Evolutionary conservation across 2,329 filamentous ascomycete genomes (phyloP), one percentile per base, ranked within the genome.

Genomic region (Exophiala oligosperma): DNA sequence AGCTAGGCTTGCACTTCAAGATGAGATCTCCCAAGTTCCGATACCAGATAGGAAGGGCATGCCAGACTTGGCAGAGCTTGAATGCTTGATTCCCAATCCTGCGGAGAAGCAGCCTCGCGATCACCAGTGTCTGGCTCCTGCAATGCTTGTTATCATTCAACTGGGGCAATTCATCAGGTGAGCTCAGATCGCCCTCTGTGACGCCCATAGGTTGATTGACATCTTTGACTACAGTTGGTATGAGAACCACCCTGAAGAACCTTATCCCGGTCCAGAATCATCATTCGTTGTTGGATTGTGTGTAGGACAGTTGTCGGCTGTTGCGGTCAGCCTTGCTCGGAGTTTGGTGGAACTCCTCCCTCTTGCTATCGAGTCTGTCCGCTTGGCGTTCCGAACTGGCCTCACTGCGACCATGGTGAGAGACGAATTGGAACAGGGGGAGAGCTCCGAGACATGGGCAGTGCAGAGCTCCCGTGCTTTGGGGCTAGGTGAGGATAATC

Each of bases 381-480:
- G 77, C 0, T 35, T 74, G 1, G 77, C 80, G 1, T 81, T 82
- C 56, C 72, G 79, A 1, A 67, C 81, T 2, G 79, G 64, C 80
- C 1, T 65, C 72, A 3, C 77, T 81, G 0, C 62, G 73, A 21
- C 67, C 70, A 2, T 67, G 79, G 0, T 80, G 78, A 0, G 65
- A 73, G 37, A 73, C 75, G 26, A 62, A 82, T 4, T 69, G 81
- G 57, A 32, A 52, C 63, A 11, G 4, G 54, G 29, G 7, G 26
- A 37, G 8, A 32, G n/a, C 4, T 56, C 61, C 1, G 60, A 70
- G 26, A 64, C 59, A 12, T 71, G 68, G 68, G 47, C 47, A 11
- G 29, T 49, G 47, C 47, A 49, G 29, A 23, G 6, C 14, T 29
- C 47, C 29, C 47, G 47, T 49, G 47, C 3, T 2, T 11, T 32